These are phyloP conservation scores for Phytophthora constricta DNA, from an alignment of 352 stramenopile genomes.

Conservation along the genomic window DNA sequence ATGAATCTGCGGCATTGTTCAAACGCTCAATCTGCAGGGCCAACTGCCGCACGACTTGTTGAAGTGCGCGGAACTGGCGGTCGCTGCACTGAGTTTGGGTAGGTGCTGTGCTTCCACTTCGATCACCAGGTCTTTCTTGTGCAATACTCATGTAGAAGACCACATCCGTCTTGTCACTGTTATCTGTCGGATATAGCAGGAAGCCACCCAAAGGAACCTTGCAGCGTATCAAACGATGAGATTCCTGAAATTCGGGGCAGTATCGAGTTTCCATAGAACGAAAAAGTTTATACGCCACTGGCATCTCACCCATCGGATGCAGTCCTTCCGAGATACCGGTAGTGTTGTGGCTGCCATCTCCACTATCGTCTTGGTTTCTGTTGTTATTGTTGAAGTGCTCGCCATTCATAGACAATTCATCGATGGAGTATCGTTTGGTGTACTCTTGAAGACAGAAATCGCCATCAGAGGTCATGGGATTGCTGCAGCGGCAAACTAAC, in stretches of 20 bases:
- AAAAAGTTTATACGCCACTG: slow-evolving; percentile 75
- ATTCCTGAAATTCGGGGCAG: slow-evolving; percentile 69
- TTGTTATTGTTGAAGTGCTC: slow-evolving; percentile 50
- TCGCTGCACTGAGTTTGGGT: slow-evolving; percentile 43
- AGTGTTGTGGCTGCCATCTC: not conserved
- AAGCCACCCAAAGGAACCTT: slow-evolving; percentile 72
- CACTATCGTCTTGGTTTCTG: slow-evolving; percentile 27
- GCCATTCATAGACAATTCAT: slow-evolving; percentile 45
- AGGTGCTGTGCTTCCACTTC: slow-evolving; percentile 7
- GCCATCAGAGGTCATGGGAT: slow-evolving; percentile 70
- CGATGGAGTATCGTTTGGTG: slow-evolving; percentile 60
- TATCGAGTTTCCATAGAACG: slow-evolving; percentile 68
- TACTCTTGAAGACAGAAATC: slow-evolving; percentile 83
- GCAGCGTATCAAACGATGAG: slow-evolving; percentile 65
- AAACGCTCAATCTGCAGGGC: slow-evolving; percentile 57
- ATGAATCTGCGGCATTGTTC: slow-evolving; percentile 66
- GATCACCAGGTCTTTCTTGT: slow-evolving; percentile 17
- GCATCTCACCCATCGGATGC: slow-evolving; percentile 37
- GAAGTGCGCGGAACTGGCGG: slow-evolving; percentile 68
- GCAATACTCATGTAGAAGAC: slow-evolving; percentile 77
- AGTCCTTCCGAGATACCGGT: slow-evolving; percentile 16
- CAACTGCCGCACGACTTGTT: slow-evolving; percentile 66
- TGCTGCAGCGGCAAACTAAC: slow-evolving; percentile 69
- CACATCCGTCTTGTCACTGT: slow-evolving; percentile 68
- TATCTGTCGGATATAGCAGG: slow-evolving; percentile 69